phyloP scores from a whole-genome alignment of 2,329 filamentous ascomycete genomes.

The Neopestalotiopsis sp. region DNA sequence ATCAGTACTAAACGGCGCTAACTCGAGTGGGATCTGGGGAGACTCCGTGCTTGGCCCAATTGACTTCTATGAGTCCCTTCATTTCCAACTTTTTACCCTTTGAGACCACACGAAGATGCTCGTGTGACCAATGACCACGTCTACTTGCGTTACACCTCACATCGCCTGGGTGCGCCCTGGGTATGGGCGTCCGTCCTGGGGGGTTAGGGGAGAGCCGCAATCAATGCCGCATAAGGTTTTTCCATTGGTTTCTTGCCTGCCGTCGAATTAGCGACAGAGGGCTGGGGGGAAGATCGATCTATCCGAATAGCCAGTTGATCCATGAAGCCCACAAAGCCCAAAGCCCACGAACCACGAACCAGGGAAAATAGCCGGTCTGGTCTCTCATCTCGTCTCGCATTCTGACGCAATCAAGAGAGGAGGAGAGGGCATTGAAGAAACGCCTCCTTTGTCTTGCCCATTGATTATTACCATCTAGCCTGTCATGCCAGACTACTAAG shows the following conservation, averaged over 20 bases:
- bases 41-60: background rate
- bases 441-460: background rate
- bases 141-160: background rate
- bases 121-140: constrained; percentile 9
- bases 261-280: background rate
- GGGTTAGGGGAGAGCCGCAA: background rate
- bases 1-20: background rate
- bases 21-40: background rate
- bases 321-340: no score
- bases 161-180: no score
- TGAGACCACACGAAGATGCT: constrained; percentile 8
- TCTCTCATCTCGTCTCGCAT: background rate
- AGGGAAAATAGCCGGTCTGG: background rate
- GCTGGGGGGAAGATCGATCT: background rate
- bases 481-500: constrained; percentile 13
- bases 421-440: background rate
- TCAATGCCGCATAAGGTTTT: background rate
- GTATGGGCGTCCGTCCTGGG: no score
- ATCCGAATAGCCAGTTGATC: background rate
- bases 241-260: background rate
- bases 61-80: background rate
- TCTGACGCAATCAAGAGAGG: background rate
- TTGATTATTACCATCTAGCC: background rate
- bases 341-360: background rate
- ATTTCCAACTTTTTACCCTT: constrained; percentile 1